Conservation (phyloP, 169 alveolate genomes). For the Cyclospora cayetanensis region DNA sequence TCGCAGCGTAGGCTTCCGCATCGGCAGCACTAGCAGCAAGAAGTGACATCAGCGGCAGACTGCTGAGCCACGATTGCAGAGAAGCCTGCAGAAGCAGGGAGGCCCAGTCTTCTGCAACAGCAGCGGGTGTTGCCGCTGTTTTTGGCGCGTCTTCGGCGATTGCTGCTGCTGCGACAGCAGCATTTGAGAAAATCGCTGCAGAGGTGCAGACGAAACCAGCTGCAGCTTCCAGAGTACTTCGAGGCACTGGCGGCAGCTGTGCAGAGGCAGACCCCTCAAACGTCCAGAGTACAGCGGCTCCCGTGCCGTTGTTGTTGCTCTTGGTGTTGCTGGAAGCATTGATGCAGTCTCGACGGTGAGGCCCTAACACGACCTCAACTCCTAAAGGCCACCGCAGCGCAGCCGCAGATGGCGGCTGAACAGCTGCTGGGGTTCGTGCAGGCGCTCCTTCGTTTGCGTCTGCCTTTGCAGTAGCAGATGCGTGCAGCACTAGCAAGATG, state of each 20-base stretch:
- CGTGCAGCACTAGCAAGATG: neutral
- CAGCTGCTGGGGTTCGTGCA: neutral
- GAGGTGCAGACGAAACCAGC: neutral
- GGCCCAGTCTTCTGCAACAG: slow-evolving; percentile 24
- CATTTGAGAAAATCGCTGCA: neutral
- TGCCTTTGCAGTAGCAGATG: neutral
- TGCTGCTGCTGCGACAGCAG: slow-evolving; percentile 48
- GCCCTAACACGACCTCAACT: slow-evolving; percentile 11
- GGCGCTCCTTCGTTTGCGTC: too few relatives aligned
- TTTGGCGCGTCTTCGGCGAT: neutral
- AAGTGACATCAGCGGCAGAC: neutral
- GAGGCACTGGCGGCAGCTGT: slow-evolving; percentile 7
- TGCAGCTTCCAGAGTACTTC: neutral
- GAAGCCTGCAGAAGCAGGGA: neutral
- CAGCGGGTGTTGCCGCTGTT: slow-evolving; percentile 17
- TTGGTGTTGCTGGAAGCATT: neutral
- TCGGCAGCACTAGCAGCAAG: neutral
- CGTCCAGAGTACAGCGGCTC: neutral
- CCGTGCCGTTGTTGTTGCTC: neutral
- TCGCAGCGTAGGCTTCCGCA: neutral
- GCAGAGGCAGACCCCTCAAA: neutral
- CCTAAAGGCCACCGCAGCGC: neutral
- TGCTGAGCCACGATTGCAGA: neutral
- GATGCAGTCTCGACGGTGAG: neutral
- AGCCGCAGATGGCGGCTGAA: neutral